phyloP scores from a whole-genome alignment of 148 eudicot species.

The Rhododendron williamsianum region DNA sequence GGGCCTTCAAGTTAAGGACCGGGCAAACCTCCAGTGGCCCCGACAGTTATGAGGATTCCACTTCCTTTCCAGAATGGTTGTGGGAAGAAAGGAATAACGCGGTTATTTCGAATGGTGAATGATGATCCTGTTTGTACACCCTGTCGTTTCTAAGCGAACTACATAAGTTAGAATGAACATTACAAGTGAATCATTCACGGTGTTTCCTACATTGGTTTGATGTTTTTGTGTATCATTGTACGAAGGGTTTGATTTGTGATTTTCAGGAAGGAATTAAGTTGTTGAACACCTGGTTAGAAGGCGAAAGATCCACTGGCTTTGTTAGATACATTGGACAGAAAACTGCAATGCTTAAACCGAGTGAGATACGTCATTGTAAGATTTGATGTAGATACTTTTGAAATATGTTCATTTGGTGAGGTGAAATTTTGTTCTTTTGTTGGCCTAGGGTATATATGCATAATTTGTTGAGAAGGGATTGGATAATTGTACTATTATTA shows the following conservation, averaged over 20 bases:
- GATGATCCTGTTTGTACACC: not conserved
- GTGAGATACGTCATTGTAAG: too few species aligned
- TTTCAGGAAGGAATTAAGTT: conserved; percentile 81
- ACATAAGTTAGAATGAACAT: not conserved
- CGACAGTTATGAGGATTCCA: too few species aligned
- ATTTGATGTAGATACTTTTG: too few species aligned
- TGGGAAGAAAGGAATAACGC: not conserved
- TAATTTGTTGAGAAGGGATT: not conserved
- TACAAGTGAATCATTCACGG: not conserved
- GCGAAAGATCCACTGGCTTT: too few species aligned
- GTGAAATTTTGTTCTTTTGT: too few species aligned
- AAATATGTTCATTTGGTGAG: too few species aligned
- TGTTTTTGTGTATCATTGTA: not conserved
- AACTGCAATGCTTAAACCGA: too few species aligned
- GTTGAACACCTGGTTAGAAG: conserved; percentile 25
- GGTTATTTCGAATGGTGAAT: not conserved
- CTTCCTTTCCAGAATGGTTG: not conserved
- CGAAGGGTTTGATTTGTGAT: conserved; percentile 7
- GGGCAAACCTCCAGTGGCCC: too few species aligned
- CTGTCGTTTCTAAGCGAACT: not conserved
- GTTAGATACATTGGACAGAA: too few species aligned
- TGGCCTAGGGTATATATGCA: too few species aligned
- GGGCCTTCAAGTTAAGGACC: too few species aligned
- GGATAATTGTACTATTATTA: not conserved
- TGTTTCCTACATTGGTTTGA: not conserved